Conservation (phyloP, 495 filamentous ascomycete genomes). For the Extremus antarcticus region DNA sequence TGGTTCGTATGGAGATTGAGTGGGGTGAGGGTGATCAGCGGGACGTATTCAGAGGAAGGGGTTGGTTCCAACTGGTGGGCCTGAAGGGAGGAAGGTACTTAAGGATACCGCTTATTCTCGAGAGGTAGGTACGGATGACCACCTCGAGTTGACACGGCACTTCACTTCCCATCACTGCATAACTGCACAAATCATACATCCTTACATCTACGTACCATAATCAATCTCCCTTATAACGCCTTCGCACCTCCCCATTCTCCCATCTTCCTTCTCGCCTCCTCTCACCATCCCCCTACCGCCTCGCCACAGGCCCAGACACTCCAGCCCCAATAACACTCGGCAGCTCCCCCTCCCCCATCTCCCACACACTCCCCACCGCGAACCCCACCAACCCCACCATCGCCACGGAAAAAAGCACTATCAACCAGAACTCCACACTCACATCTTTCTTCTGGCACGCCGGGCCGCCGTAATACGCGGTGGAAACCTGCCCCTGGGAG, state of each 20-base stretch:
- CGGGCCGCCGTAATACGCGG: conserved; percentile 63
- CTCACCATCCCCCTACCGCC: background rate
- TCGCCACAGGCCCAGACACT: conserved; percentile 49
- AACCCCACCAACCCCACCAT: conserved; percentile 49
- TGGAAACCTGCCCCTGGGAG: conserved; percentile 38
- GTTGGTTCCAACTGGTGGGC: too few species aligned
- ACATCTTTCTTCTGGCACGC: conserved; percentile 90
- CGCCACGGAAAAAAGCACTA: conserved; percentile 57
- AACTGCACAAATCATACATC: too few species aligned
- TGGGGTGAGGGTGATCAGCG: too few species aligned
- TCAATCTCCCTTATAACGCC: background rate
- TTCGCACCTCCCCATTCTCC: background rate
- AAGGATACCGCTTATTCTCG: too few species aligned
- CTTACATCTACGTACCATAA: background rate
- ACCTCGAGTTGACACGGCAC: too few species aligned
- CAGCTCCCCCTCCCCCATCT: conserved; percentile 65
- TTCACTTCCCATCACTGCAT: too few species aligned
- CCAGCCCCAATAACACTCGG: conserved; percentile 83
- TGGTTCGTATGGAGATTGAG: too few species aligned
- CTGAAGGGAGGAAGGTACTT: too few species aligned
- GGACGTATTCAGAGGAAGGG: too few species aligned
- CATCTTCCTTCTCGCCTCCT: background rate
- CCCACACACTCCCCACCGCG: conserved; percentile 64
- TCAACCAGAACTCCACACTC: conserved; percentile 74
- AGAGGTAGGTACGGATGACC: too few species aligned